phyloP scores from a whole-genome alignment of 805 yeast genomes.

The Cyberlindnera bimundalis region DNA sequence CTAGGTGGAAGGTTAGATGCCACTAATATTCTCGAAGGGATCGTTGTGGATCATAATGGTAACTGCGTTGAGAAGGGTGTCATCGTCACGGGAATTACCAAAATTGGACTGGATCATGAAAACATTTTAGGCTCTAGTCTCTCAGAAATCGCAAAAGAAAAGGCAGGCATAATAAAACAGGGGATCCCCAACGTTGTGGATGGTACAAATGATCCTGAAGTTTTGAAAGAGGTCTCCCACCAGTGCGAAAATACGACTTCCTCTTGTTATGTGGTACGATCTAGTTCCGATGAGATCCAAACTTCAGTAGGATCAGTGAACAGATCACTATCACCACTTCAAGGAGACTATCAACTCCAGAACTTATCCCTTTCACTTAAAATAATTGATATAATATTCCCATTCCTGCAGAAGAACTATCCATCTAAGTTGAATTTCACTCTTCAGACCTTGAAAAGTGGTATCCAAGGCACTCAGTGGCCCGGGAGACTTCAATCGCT shows the following conservation, averaged over 20 bases:
- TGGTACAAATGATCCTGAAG: conserved; percentile 55
- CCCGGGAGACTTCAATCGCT: conserved; percentile 79
- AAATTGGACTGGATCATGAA: conserved; percentile 86
- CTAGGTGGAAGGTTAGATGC: conserved; percentile 89
- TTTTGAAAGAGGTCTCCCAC: conserved; percentile 41
- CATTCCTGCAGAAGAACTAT: conserved; percentile 23
- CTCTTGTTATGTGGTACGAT: conserved; percentile 21
- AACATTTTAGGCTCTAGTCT: conserved; percentile 66
- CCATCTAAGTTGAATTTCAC: conserved; percentile 31
- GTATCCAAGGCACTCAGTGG: conserved; percentile 63
- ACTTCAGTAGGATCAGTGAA: conserved; percentile 31
- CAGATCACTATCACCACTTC: conserved; percentile 47
- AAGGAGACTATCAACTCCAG: conserved; percentile 68
- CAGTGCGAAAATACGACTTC: conserved; percentile 36
- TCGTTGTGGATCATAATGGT: conserved; percentile 13
- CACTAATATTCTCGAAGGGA: conserved; percentile 63
- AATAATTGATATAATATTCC: conserved; percentile 40
- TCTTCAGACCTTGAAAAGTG: conserved; percentile 38
- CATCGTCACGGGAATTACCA: conserved; percentile 70
- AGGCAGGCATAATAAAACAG: conserved; percentile 79
- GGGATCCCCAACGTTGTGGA: conserved; percentile 63
- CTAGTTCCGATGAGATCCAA: conserved; percentile 21
- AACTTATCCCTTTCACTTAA: conserved; percentile 68
- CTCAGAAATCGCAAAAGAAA: conserved; percentile 64
- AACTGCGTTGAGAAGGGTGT: conserved; percentile 34